phyloP scores from a whole-genome alignment of 2,329 filamentous ascomycete genomes.

The Diaporthe destruens region DNA sequence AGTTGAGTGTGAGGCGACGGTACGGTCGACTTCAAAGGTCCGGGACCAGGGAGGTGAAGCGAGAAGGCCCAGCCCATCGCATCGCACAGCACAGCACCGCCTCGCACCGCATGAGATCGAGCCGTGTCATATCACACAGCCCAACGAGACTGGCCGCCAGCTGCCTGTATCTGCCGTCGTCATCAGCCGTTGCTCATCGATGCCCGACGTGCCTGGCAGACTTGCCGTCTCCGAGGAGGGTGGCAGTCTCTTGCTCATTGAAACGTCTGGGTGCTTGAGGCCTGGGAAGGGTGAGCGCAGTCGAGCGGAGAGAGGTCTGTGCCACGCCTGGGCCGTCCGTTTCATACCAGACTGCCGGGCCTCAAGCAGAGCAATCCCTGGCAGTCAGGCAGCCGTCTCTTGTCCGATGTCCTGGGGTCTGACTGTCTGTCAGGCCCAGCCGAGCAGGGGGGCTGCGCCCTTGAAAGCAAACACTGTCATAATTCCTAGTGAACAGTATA shows the following conservation, averaged over 20 bases:
- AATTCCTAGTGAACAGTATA: neutral
- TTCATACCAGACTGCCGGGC: conserved; percentile 21
- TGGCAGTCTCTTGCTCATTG: conserved; percentile 1
- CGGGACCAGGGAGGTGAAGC: conserved; percentile 2
- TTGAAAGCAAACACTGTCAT: conserved; percentile 14
- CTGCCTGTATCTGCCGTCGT: conserved; percentile 11
- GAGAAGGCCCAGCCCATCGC: neutral
- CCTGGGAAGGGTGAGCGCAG: neutral
- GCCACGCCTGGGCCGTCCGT: neutral
- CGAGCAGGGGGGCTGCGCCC: neutral
- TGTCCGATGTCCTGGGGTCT: neutral
- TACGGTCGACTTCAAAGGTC: conserved; percentile 7
- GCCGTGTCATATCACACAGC: conserved; percentile 15
- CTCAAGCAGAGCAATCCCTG: conserved; percentile 3
- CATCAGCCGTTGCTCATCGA: conserved; percentile 1
- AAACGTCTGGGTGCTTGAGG: neutral
- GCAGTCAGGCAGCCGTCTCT: neutral
- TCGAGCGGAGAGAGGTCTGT: conserved; percentile 18
- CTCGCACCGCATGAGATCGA: conserved; percentile 20
- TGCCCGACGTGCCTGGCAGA: conserved; percentile 17
- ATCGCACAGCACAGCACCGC: conserved; percentile 5
- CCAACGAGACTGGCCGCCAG: neutral
- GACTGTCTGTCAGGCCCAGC: neutral
- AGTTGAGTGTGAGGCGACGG: conserved; percentile 4
- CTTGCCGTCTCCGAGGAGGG: conserved; percentile 23